Percentiles rank a stretch among this genome's conserved stretches.
phyloP scores from a whole-genome alignment of 1,284 basidiomycete genomes.

The Leccinum fuscescens region DNA sequence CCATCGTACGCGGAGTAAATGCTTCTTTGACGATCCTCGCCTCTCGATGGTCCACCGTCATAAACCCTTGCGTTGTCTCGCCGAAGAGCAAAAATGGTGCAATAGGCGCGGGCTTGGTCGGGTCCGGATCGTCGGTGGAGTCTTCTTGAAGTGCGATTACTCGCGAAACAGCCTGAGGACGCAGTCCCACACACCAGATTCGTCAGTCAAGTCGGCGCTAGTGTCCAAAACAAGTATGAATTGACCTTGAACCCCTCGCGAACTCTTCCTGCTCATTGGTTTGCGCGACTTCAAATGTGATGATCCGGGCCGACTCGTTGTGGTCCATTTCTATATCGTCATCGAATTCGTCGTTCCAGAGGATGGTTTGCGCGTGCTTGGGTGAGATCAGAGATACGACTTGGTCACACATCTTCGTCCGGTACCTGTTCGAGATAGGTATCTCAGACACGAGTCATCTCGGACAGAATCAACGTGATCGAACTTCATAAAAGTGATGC shows the following conservation, averaged over 20 bases:
- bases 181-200: neutral
- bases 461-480: neutral
- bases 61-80: slow-evolving; percentile 37
- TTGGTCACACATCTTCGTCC: slow-evolving; percentile 56
- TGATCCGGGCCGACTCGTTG: slow-evolving; percentile 45
- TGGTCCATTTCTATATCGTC: slow-evolving; percentile 33
- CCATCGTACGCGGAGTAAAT: neutral
- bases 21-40: neutral
- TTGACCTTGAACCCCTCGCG: slow-evolving; percentile 44
- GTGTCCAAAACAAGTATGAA: neutral
- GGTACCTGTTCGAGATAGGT: slow-evolving; percentile 39
- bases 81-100: slow-evolving; percentile 34
- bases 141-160: slow-evolving; percentile 12
- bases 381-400: slow-evolving; percentile 46
- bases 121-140: slow-evolving; percentile 8
- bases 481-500: slow-evolving; percentile 63
- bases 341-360: slow-evolving; percentile 40
- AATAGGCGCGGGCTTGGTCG: slow-evolving; percentile 10
- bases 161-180: slow-evolving; percentile 15
- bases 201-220: neutral
- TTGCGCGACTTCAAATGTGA: slow-evolving; percentile 55
- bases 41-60: slow-evolving; percentile 30
- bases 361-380: slow-evolving; percentile 41
- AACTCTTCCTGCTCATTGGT: slow-evolving; percentile 57
- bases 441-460: neutral